Conservation (phyloP, 805 yeast species). For the Teunomyces pallodes region DNA sequence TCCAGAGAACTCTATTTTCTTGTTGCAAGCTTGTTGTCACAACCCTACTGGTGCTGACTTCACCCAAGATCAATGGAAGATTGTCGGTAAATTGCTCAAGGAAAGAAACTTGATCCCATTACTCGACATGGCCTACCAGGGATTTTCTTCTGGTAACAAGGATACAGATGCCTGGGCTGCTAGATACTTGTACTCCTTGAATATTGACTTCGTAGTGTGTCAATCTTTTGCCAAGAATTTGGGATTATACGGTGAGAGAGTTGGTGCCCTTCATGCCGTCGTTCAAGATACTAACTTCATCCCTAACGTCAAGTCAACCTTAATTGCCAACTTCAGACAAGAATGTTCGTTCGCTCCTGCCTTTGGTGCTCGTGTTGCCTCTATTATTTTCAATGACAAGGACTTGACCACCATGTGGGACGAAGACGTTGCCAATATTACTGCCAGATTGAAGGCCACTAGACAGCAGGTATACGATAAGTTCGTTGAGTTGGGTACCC, state of each 20-base stretch:
- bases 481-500: slow-evolving; percentile 35
- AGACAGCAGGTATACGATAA: slow-evolving; percentile 28
- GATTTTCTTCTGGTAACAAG: slow-evolving; percentile 32
- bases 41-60: slow-evolving; percentile 46
- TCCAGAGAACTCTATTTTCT: slow-evolving; percentile 30
- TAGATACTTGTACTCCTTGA: slow-evolving; percentile 29
- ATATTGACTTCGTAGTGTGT: slow-evolving; percentile 27
- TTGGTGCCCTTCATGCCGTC: slow-evolving; percentile 37
- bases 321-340: slow-evolving; percentile 34
- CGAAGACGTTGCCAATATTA: slow-evolving; percentile 30
- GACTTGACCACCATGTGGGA: slow-evolving; percentile 33
- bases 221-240: slow-evolving; percentile 42
- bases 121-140: slow-evolving; percentile 44
- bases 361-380: slow-evolving; percentile 43
- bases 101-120: slow-evolving; percentile 25
- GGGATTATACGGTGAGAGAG: slow-evolving; percentile 42
- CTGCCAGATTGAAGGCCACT: slow-evolving; percentile 28
- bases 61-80: slow-evolving; percentile 34
- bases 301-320: slow-evolving; percentile 19
- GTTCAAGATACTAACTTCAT: slow-evolving; percentile 15
- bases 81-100: slow-evolving; percentile 25
- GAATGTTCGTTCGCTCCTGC: slow-evolving; percentile 48
- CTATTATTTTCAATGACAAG: slow-evolving; percentile 24
- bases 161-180: slow-evolving; percentile 38
- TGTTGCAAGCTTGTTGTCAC: slow-evolving; percentile 44